These are phyloP conservation scores for Rhododendron vialii DNA, from an alignment of 148 eudicot species.

Conservation along the genomic window DNA sequence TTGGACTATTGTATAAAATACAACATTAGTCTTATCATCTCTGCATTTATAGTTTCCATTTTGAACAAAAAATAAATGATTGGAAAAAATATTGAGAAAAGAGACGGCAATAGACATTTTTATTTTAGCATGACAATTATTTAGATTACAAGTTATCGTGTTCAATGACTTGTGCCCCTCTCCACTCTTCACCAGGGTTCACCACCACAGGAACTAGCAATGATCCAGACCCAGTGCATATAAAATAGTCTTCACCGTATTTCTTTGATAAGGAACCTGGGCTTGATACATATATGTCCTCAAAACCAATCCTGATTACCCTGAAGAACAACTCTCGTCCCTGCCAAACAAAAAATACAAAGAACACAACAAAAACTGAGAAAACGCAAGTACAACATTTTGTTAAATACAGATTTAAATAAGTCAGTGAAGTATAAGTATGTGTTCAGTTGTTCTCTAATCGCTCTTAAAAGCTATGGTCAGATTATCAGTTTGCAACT, in stretches of 20 bases:
- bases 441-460: background rate
- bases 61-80: background rate
- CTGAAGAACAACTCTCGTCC: constrained; percentile 65
- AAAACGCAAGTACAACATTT: background rate
- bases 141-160: constrained; percentile 65
- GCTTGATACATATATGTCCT: constrained; percentile 73
- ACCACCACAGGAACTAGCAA: constrained; percentile 66
- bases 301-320: constrained; percentile 72
- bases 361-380: background rate
- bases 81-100: background rate
- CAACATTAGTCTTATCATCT: background rate
- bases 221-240: constrained; percentile 86
- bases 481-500: background rate
- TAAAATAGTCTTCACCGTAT: constrained; percentile 67
- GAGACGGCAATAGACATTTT: background rate
- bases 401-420: background rate
- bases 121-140: background rate
- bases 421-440: background rate
- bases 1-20: background rate
- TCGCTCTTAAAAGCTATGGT: background rate
- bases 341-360: constrained; percentile 28
- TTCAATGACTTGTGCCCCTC: constrained; percentile 83
- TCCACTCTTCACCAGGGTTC: constrained; percentile 82
- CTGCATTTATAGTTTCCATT: background rate
- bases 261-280: constrained; percentile 68